Evolutionary conservation across 176 grass and related monocot genomes (phyloP).

Genomic region (Paspalum vaginatum): DNA sequence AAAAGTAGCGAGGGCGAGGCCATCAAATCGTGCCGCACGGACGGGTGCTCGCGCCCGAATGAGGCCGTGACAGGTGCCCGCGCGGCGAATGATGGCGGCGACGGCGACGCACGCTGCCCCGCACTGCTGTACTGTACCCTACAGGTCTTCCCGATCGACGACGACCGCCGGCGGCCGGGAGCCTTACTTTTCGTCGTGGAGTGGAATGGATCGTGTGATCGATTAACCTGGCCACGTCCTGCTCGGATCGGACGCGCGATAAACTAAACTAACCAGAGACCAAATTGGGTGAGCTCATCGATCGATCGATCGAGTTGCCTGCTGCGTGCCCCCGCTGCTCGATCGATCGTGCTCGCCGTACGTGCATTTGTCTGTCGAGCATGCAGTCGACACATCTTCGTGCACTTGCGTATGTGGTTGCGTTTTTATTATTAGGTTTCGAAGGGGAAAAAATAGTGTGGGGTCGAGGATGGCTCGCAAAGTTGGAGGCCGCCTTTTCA

Average conservation of each 20-base stretch:
- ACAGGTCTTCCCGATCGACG: too few relatives aligned
- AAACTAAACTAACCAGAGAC: too few relatives aligned
- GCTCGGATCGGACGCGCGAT: too few relatives aligned
- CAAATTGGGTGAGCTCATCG: too few relatives aligned
- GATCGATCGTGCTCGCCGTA: too few relatives aligned
- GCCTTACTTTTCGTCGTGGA: too few relatives aligned
- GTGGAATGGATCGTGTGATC: too few relatives aligned
- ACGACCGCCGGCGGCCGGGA: too few relatives aligned
- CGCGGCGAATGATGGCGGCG: conserved; percentile 23
- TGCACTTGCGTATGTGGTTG: conserved; percentile 51
- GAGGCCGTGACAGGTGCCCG: conserved; percentile 24
- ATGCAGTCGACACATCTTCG: conserved; percentile 54
- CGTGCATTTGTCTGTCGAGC: conserved; percentile 43
- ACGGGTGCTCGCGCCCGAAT: neutral
- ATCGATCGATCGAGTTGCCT: too few relatives aligned
- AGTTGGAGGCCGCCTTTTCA: conserved; percentile 12
- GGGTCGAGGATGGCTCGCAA: too few relatives aligned
- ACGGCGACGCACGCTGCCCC: neutral
- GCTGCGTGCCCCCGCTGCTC: too few relatives aligned
- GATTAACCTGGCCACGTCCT: too few relatives aligned
- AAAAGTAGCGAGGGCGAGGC: neutral
- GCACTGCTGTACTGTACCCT: conserved; percentile 24
- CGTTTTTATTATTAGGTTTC: conserved; percentile 13
- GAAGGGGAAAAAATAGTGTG: neutral
- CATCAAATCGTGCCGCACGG: conserved; percentile 35